Evolutionary conservation across 495 filamentous ascomycete genomes (phyloP).

Genomic region (Halenospora varia): DNA sequence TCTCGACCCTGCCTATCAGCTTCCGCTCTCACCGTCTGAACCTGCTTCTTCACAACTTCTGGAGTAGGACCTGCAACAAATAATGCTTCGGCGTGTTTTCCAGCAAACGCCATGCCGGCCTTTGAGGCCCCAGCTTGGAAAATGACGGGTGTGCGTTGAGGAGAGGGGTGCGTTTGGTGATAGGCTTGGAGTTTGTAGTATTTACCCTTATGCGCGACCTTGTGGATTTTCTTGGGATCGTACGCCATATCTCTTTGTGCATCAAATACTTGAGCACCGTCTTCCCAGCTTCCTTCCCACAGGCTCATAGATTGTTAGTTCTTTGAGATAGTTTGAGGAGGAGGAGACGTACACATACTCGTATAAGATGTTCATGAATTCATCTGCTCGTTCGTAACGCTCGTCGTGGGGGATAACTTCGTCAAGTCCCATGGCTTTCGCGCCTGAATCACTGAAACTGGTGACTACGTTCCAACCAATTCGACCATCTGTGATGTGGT

Average conservation of each 20-base stretch:
- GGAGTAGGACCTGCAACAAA: slow-evolving; percentile 51
- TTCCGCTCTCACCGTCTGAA: slow-evolving; percentile 44
- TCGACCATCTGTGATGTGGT: not conserved
- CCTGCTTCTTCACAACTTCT: slow-evolving; percentile 49
- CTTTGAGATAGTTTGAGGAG: not conserved
- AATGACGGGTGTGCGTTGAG: slow-evolving; percentile 57
- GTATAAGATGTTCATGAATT: not conserved
- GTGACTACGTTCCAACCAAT: not conserved
- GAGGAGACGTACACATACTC: not conserved
- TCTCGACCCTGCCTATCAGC: slow-evolving; percentile 48
- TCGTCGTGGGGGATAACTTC: not conserved
- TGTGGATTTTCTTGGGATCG: slow-evolving; percentile 50
- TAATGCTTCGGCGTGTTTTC: slow-evolving; percentile 58
- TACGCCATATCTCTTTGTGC: slow-evolving; percentile 46
- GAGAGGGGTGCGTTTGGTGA: slow-evolving; percentile 53
- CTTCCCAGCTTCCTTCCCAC: slow-evolving; percentile 57
- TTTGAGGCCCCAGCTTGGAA: slow-evolving; percentile 60
- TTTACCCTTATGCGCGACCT: slow-evolving; percentile 51
- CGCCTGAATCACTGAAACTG: not conserved
- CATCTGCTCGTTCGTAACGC: not conserved
- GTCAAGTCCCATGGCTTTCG: not conserved
- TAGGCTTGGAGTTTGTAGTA: slow-evolving; percentile 44
- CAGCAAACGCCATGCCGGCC: slow-evolving; percentile 53
- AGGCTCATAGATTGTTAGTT: slow-evolving; percentile 16
- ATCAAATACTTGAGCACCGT: slow-evolving; percentile 47